Base-by-base conservation (phyloP, 129 eudicot species). In the Centrapalus pauciflorus region DNA sequence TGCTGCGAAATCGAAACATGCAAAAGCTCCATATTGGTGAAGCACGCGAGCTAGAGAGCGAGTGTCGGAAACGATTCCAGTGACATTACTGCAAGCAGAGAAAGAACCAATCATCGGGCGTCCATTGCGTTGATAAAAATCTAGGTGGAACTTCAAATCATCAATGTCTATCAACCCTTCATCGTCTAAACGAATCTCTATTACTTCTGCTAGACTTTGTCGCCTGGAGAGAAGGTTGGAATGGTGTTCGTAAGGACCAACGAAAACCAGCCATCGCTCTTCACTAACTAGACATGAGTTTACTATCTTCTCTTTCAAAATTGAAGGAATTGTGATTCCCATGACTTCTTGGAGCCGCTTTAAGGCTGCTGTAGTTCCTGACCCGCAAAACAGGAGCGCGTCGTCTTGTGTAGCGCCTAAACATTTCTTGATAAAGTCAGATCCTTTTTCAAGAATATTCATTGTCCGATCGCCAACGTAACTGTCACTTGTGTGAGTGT, bases 71-170 rank as follows among this genome's bases (percentile, higher is more conserved):
- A 20, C 35, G 38, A 81, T 60, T 40, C 97, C 97, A 7, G 87
- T 80, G 11, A 90, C 97, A 34, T 87, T 90, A 71, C 97, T 90
- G 69, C 97, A 90, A 45, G 97, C 97, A 1, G 97, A 90, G 67
- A 90, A 87, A 16, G 97, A 90, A 2, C 93, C 97, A 9, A 90
- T 54, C 75, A 90, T 82, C 1, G 81, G 92, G 50, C 95, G 69
- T 4, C 80, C 80, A 1, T 66, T 67, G 29, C 2, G 0, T 48
- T 27, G 67, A 59, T 80, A 90, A 23, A 35, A 50, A 21, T 73
- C 64, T 0, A 90, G 75, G 21, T 79, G 77, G 2, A 4, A 12
- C 28, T 64, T 54, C n/a, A 90, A 51, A 20, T 61, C 85, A 38
- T 90, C 78, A 50, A 76, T 66, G 79, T 87, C 81, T 11, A 87